Evolutionary conservation across 306 rosid genomes (phyloP).

Genomic region (Arachis hypogaea): DNA sequence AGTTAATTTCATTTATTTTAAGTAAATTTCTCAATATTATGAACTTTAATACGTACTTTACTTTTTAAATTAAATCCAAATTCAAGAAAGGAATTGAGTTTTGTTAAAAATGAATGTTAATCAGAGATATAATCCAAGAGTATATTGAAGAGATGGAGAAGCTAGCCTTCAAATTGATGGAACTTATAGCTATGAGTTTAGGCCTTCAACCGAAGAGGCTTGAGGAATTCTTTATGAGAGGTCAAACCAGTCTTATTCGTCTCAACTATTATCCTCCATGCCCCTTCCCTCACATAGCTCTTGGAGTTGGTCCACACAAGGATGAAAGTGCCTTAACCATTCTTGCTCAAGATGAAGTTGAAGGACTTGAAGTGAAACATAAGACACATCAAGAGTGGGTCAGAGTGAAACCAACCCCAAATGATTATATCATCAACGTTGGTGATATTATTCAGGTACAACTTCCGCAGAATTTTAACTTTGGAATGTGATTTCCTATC

Average conservation of each 20-base stretch:
- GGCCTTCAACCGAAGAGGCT: slow-evolving; percentile 55
- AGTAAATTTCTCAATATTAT: no score
- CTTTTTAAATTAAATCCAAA: no score
- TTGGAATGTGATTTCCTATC: no score
- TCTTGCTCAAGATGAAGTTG: slow-evolving; percentile 69
- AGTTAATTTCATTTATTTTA: no score
- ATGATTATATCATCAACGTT: slow-evolving; percentile 64
- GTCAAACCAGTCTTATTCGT: slow-evolving; percentile 48
- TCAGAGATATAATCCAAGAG: slow-evolving; percentile 55
- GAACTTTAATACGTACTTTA: no score
- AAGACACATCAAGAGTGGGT: slow-evolving; percentile 65
- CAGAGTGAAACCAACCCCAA: slow-evolving; percentile 50
- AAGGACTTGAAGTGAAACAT: slow-evolving; percentile 61
- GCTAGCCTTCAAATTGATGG: slow-evolving; percentile 55
- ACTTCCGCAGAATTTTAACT: not conserved
- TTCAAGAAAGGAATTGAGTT: no score
- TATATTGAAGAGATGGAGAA: slow-evolving; percentile 54
- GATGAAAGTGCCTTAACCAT: slow-evolving; percentile 62
- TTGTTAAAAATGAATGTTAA: not conserved
- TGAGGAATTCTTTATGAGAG: slow-evolving; percentile 48
- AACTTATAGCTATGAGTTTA: slow-evolving; percentile 57
- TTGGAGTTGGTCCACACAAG: slow-evolving; percentile 78
- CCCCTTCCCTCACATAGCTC: slow-evolving; percentile 63
- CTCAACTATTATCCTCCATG: slow-evolving; percentile 71
- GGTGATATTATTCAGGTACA: slow-evolving; percentile 70